Conservation (phyloP, 1,284 basidiomycete species). For the Ganoderma sinense region DNA sequence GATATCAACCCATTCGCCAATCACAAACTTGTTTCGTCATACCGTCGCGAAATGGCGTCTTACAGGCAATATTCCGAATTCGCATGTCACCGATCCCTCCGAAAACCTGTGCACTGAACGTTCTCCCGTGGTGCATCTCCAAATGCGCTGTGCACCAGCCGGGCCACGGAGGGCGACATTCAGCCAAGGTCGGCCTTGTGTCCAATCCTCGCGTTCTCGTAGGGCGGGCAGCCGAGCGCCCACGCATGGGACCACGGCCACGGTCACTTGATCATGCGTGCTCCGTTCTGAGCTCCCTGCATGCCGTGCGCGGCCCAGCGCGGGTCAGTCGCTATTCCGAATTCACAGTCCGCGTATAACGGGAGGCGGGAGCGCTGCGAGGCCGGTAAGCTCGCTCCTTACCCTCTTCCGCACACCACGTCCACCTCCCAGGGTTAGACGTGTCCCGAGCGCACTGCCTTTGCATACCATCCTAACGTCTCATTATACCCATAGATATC, state of each 20-base stretch:
- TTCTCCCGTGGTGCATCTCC: not conserved
- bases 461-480: not conserved
- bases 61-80: not conserved
- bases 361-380: not conserved
- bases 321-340: conserved; percentile 8
- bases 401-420: not conserved
- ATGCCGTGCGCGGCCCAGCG: not conserved
- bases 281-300: not conserved
- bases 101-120: not conserved
- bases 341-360: conserved; percentile 15
- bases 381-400: not conserved
- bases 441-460: not conserved
- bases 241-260: conserved; percentile 18
- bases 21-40: not conserved
- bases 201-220: conserved; percentile 20
- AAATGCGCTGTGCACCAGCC: too few species aligned
- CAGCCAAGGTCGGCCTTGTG: not conserved
- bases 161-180: too few species aligned
- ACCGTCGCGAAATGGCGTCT: not conserved
- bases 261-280: conserved; percentile 27
- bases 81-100: not conserved
- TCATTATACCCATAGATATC: not conserved
- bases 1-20: not conserved
- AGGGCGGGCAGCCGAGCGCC: conserved; percentile 21
- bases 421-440: not conserved